These are phyloP conservation scores for Somion occarium DNA, from an alignment of 1,284 basidiomycete species.

Conservation along the genomic window DNA sequence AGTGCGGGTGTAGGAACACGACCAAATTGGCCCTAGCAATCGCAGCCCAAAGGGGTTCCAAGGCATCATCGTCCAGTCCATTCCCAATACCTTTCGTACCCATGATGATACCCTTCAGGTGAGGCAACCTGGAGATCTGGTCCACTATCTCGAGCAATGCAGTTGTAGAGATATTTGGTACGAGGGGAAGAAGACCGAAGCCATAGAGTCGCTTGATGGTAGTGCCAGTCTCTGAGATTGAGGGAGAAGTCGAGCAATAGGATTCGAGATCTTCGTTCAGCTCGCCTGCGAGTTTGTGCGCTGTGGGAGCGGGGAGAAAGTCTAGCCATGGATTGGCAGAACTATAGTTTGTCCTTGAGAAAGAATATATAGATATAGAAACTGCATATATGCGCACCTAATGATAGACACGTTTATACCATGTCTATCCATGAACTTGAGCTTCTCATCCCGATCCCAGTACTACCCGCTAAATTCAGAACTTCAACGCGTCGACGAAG, in stretches of 20 bases:
- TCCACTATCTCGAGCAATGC: constrained; percentile 59
- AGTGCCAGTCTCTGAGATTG: constrained; percentile 26
- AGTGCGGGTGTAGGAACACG: constrained; percentile 81
- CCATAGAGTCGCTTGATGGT: constrained; percentile 66
- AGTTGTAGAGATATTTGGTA: constrained; percentile 51
- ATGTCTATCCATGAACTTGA: constrained; percentile 75
- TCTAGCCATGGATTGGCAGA: constrained; percentile 89
- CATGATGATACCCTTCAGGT: constrained; percentile 78
- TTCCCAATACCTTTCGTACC: constrained; percentile 75
- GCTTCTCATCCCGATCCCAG: constrained; percentile 75
- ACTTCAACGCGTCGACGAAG: not conserved
- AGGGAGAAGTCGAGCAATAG: constrained; percentile 66
- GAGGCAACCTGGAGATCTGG: constrained; percentile 59
- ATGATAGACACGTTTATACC: constrained; percentile 68
- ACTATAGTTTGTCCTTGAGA: constrained; percentile 28
- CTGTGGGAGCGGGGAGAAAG: constrained; percentile 68
- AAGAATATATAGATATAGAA: not conserved
- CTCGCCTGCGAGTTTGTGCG: constrained; percentile 56
- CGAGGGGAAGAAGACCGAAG: constrained; percentile 81
- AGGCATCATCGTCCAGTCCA: constrained; percentile 71
- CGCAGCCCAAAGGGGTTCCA: constrained; percentile 77
- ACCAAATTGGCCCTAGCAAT: constrained; percentile 64
- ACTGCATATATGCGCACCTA: constrained; percentile 35
- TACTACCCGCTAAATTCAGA: constrained; percentile 43
- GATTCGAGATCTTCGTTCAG: constrained; percentile 75